These are phyloP conservation scores for Ceratocystis papillata DNA, from an alignment of 2,329 filamentous ascomycete genomes.

Conservation along the genomic window DNA sequence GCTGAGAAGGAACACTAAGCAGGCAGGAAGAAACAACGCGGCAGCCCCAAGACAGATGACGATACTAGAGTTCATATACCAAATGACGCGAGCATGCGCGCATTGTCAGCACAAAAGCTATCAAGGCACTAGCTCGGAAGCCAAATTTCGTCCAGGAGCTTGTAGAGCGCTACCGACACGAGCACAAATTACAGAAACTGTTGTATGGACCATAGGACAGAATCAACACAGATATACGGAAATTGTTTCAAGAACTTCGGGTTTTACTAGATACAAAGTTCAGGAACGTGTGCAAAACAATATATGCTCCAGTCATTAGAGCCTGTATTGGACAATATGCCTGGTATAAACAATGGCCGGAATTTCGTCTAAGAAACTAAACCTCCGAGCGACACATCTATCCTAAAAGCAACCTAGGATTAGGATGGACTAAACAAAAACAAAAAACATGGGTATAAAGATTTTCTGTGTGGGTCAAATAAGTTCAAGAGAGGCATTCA, in stretches of 20 bases:
- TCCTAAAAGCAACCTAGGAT: background rate
- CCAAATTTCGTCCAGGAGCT: background rate
- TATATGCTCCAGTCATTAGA: background rate
- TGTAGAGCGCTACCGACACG: background rate
- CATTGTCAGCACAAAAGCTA: background rate
- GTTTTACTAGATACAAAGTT: background rate
- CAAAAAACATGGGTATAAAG: slow-evolving; percentile 15
- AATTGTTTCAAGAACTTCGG: slow-evolving; percentile 9
- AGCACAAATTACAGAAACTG: slow-evolving; percentile 16
- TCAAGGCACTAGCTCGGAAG: background rate
- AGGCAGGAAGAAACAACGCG: background rate
- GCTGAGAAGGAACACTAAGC: slow-evolving; percentile 48
- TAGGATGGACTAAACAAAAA: background rate
- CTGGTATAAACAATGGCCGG: background rate
- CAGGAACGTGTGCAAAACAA: background rate
- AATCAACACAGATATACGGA: slow-evolving; percentile 16
- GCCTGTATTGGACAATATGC: background rate
- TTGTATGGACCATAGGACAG: slow-evolving; percentile 16
- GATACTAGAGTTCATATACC: background rate
- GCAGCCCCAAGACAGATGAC: background rate
- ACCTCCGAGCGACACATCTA: background rate
- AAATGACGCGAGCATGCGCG: background rate
- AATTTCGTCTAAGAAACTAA: background rate
- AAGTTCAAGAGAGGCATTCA: slow-evolving; percentile 9
- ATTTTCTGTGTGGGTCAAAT: background rate